These are phyloP conservation scores for Aureobasidium sp. DNA, from an alignment of 2,329 filamentous ascomycete genomes.

Conservation along the genomic window DNA sequence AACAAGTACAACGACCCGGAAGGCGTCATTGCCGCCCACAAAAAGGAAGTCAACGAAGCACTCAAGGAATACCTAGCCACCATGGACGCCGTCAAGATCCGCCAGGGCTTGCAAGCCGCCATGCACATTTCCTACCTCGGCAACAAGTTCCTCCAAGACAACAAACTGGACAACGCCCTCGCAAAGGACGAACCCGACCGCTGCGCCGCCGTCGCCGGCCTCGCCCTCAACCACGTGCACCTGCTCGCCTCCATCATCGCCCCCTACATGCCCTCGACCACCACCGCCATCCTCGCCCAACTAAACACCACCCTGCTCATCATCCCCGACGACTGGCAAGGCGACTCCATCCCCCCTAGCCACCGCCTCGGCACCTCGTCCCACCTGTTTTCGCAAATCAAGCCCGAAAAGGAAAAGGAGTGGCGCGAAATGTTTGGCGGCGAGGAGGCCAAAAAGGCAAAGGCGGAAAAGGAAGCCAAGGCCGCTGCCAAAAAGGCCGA, in stretches of 20 bases:
- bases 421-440: slow-evolving; percentile 72
- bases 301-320: slow-evolving; percentile 42
- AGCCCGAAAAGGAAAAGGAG: slow-evolving; percentile 69
- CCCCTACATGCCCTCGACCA: slow-evolving; percentile 79
- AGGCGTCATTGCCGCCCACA: slow-evolving; percentile 30
- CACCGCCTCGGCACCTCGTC: slow-evolving; percentile 74
- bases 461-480: slow-evolving; percentile 59
- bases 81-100: slow-evolving; percentile 63
- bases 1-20: slow-evolving; percentile 17
- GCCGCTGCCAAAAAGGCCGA: slow-evolving; percentile 51
- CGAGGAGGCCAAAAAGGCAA: slow-evolving; percentile 55
- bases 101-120: slow-evolving; percentile 54
- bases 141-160: slow-evolving; percentile 51
- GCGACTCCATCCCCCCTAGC: slow-evolving; percentile 51
- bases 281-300: slow-evolving; percentile 67
- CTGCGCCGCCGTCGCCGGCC: slow-evolving; percentile 57
- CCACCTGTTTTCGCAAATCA: slow-evolving; percentile 76
- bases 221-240: slow-evolving; percentile 76
- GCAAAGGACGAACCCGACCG: slow-evolving; percentile 50
- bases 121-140: slow-evolving; percentile 58
- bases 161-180: slow-evolving; percentile 53
- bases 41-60: slow-evolving; percentile 55
- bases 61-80: slow-evolving; percentile 59
- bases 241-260: slow-evolving; percentile 69
- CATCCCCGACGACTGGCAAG: slow-evolving; percentile 51